Conservation (phyloP, 768 basidiomycete species). For the Kwoniella sp. region DNA sequence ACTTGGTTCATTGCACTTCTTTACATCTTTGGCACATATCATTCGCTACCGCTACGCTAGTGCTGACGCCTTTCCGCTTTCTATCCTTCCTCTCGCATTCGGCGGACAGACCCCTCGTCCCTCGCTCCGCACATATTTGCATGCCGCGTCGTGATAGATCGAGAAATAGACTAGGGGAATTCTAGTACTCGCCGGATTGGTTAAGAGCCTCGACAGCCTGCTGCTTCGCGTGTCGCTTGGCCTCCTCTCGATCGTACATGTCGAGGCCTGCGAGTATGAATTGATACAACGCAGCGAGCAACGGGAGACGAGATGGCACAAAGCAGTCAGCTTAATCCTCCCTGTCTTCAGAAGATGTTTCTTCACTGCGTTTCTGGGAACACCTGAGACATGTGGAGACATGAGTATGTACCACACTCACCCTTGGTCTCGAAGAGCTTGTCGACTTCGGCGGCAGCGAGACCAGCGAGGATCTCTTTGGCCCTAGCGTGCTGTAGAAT, state of each 20-base stretch:
- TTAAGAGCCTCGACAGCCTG: slow-evolving; percentile 45
- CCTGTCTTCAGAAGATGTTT: no score
- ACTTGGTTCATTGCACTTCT: not conserved
- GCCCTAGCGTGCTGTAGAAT: slow-evolving; percentile 43
- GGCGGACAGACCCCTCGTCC: no score
- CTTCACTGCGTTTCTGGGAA: no score
- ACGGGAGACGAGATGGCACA: not conserved
- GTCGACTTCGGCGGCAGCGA: slow-evolving; percentile 58
- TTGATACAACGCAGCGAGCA: not conserved
- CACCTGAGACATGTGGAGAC: not conserved
- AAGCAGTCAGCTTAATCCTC: no score
- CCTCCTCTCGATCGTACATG: slow-evolving; percentile 51
- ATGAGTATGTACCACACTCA: slow-evolving; percentile 20
- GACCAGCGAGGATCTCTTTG: slow-evolving; percentile 57
- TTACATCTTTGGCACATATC: not conserved
- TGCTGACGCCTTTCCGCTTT: not conserved
- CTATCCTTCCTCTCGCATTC: no score
- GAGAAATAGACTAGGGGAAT: no score
- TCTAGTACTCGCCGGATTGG: slow-evolving; percentile 42
- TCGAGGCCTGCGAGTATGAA: slow-evolving; percentile 41
- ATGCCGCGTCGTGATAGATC: no score
- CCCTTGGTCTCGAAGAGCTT: slow-evolving; percentile 59
- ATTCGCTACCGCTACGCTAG: not conserved
- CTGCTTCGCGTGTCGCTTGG: slow-evolving; percentile 47
- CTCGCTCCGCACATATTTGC: no score